Evolutionary conservation across 352 stramenopile genomes (phyloP), one percentile per base, ranked within the genome.

Genomic region (Phytophthora brassicae): DNA sequence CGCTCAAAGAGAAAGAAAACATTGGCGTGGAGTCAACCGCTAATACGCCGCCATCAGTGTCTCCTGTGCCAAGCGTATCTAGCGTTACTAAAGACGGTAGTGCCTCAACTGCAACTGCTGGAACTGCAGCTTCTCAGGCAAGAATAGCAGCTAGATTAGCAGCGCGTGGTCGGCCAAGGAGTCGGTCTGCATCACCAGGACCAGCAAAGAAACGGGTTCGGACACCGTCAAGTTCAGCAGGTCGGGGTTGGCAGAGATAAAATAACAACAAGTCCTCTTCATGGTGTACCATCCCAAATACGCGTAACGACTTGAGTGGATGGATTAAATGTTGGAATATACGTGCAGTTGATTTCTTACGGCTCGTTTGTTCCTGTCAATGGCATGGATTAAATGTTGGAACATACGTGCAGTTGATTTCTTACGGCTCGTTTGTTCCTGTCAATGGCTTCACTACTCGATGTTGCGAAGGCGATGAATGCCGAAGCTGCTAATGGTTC

Each of bases 1-100:
- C 67, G 17, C 56, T 89, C 26, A 88, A 84, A 51, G 81, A 90
- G 56, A 90, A 92, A 58, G 83, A 92, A 43, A 92, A 92, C 41
- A 60, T 89, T 43, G 69, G 70, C 17, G 64, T 72, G 33, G 68
- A 68, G 3, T 47, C 55, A n/a, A 44, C 46, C 13, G 63, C 28
- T 5, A 71, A 71, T 38, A 64, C 64, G 29, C 62, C 64, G 23
- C 36, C 65, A 20, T 64, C 55, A 4, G 48, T 66, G 43, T 68
- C 65, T 4, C 58, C 66, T 44, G 44, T 31, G 9, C 68, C 52
- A 1, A 73, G 55, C 26, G 24, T 28, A 44, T 73, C 46, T 13
- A 66, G 51, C 13, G 17, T 31, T 5, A n/a, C 33, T 0, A 65
- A 66, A 31, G 64, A 56, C 31, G 47, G 41, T 23, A 67, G 61